phyloP scores from a whole-genome alignment of 768 basidiomycete species.

The Lactarius pseudohatsudake region DNA sequence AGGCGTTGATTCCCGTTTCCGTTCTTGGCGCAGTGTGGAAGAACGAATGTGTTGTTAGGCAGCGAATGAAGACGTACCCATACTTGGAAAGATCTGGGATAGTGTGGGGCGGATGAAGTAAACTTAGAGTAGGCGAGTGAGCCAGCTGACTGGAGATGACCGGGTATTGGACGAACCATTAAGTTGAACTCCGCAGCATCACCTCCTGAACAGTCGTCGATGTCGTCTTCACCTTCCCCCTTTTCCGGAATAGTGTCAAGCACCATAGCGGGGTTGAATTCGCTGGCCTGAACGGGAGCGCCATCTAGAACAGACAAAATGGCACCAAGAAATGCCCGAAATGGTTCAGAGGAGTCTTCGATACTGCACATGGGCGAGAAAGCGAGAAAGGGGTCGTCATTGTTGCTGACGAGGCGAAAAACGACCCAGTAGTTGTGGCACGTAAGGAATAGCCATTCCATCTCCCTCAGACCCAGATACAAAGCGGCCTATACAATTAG shows the following conservation, averaged over 20 bases:
- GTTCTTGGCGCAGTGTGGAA: not conserved
- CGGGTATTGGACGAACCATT: too few species aligned
- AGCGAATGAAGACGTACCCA: too few species aligned
- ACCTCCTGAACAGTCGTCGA: not conserved
- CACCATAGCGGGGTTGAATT: not conserved
- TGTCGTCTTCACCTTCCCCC: not conserved
- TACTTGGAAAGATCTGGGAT: not conserved
- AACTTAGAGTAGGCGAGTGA: not conserved
- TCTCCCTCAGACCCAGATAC: not conserved
- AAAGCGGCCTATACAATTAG: not conserved
- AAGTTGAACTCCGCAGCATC: too few species aligned
- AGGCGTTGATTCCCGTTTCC: not conserved
- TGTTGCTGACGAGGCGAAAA: not conserved
- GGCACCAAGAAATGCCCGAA: conserved; percentile 4
- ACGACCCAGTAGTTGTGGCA: conserved; percentile 9
- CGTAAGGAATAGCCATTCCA: conserved; percentile 7
- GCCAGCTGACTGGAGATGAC: not conserved
- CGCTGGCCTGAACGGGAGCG: not conserved
- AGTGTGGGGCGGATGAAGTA: not conserved
- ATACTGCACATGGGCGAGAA: not conserved
- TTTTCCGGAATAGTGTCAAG: not conserved
- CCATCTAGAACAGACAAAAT: not conserved
- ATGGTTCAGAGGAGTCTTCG: not conserved
- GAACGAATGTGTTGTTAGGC: too few species aligned
- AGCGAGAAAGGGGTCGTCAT: not conserved